These are phyloP conservation scores for Nitzschia sp. DNA, from an alignment of 108 stramenopile genomes.

Conservation along the genomic window DNA sequence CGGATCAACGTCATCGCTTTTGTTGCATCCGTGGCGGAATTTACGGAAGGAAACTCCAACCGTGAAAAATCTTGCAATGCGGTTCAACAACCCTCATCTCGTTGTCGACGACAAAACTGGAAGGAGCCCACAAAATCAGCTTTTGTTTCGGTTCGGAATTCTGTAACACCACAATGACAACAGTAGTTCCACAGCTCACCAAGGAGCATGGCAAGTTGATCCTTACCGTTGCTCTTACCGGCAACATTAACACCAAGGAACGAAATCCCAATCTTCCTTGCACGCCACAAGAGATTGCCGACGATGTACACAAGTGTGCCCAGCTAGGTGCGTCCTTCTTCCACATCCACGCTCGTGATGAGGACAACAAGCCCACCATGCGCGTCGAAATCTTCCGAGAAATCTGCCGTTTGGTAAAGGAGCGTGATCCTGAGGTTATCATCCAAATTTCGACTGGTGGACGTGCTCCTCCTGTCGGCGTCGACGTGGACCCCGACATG, in stretches of 20 bases:
- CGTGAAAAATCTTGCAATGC: no score
- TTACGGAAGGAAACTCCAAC: no score
- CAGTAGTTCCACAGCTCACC: not conserved
- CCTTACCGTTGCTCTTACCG: constrained; percentile 1
- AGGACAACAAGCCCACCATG: constrained; percentile 1
- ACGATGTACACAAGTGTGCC: constrained; percentile 6
- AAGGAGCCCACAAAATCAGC: no score
- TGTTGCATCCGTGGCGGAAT: not conserved
- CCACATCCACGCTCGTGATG: constrained; percentile 7
- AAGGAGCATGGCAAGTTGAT: constrained; percentile 7
- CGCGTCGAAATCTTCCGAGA: constrained; percentile 1
- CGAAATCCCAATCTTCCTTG: not conserved
- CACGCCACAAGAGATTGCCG: not conserved
- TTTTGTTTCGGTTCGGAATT: not conserved
- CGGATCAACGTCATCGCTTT: not conserved
- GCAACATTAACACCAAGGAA: not conserved
- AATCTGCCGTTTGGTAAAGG: constrained; percentile 1
- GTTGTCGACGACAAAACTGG: no score
- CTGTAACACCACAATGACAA: constrained; percentile 1
- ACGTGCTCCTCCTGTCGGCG: constrained; percentile 4
- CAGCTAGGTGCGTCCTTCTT: not conserved
- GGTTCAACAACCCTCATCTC: no score
- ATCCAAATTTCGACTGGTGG: constrained; percentile 9
- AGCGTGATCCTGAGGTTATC: constrained; percentile 3
- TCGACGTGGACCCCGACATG: constrained; percentile 7